Evolutionary conservation across 495 filamentous ascomycete genomes (phyloP), one percentile per base, ranked within the genome.

Genomic region (Cercophora scortea): DNA sequence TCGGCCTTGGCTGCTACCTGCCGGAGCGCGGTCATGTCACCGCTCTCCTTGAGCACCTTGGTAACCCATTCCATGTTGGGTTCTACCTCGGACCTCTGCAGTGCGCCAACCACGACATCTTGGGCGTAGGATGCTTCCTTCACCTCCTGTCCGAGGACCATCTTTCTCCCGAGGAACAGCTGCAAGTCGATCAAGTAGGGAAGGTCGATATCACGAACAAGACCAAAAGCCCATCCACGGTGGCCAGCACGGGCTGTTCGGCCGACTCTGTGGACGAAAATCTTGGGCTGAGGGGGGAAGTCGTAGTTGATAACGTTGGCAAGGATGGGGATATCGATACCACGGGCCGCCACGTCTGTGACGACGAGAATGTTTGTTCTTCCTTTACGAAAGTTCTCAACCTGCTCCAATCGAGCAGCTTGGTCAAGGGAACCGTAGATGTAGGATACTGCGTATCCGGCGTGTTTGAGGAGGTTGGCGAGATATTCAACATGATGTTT

Each of bases 261-360:
- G 55, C 93, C 93, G 32, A 99, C 94, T 60, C 93, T 86, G 67
- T 99, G 93, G 52, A 99, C 85, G 59, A 92, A 97, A 15, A 97
- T 82, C 67, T 99, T 99, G 19, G 93, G 90, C 60, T 97, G 92
- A 6, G 92, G 85, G 4, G 93, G 93, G 61, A 99, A 97, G 56
- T 97, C 90, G 73, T 94, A 99, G 73, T 99, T 97, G 72, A 99
- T 93, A 47, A 97, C 93, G 63, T 99, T 96, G 40, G 89, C 90
- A 10, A 99, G 81, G 34, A 95, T 76, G 0, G 93, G 93, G 55
- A 97, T 95, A 83, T 99, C 93, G 54, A 99, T 94, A 78, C 93
- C 93, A 73, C 93, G 79, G 10, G 93, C 93, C 11, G 94, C 93
- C 34, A 99, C 90, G 67, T 99, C 93, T 6, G 93, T 99, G 34